Base-by-base conservation (phyloP, 2,329 filamentous ascomycete genomes). In the Beauveria scarabaeidicola region DNA sequence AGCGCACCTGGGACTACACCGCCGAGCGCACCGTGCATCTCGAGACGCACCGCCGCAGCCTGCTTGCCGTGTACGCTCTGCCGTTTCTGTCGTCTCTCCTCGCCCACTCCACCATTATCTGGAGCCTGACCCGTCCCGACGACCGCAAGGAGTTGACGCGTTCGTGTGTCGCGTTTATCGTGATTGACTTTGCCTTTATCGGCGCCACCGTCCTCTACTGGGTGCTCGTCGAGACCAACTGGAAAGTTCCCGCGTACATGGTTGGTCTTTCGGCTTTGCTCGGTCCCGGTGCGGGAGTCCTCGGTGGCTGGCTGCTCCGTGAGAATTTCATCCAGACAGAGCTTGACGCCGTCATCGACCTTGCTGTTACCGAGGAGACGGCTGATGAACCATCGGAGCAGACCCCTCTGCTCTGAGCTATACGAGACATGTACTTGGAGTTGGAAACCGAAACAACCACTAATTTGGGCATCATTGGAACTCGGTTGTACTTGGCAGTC, bases 131-230 rank as follows among this genome's bases (percentile, higher is more conserved):
- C n/a, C 61, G 61, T 10, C 61, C 64, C 8, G 78, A 81, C 52
- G 78, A 82, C 63, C 71, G 78, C 40, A 72, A 72, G 50, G 75
- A 80, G 64, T 74, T 81, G 74, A 81, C 80, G n/a, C 73, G 74
- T 40, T 74, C 76, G 13, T 74, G 73, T 0, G 66, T 77, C 53
- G 69, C 69, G 51, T 77, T 80, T 56, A 73, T 82, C 57, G 73
- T 76, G 65, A 74, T 82, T 51, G 74, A 82, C 61, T 63, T 72
- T 6, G 67, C 74, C 25, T 80, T 77, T 62, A 70, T 80, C 48
- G 71, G 68, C 2, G 68, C 77, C 64, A 80, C 79, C 1, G 75
- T 81, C 5, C 63, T 81, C 36, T 82, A 82, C 66, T 82, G 80
- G 79, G 68, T 82, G 38, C 67, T 81, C 43, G 77, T 79, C 17